Evolutionary conservation across 2,329 filamentous ascomycete genomes (phyloP), one percentile per base, ranked within the genome.

Genomic region (Colletotrichum shisoi): DNA sequence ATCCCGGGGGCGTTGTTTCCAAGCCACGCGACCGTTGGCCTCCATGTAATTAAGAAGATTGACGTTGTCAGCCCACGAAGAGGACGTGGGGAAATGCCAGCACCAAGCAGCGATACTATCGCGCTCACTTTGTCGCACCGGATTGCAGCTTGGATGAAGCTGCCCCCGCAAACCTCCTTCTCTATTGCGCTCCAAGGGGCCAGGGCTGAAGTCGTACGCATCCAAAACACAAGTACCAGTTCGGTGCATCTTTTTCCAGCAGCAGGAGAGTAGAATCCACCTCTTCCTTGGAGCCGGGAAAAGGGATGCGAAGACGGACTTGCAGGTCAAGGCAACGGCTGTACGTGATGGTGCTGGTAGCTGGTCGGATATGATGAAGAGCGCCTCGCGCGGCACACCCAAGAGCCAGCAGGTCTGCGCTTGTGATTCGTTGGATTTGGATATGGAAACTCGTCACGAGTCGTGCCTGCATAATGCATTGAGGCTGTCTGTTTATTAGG

Each of bases 151-250:
- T 21, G 27, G n/a, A 8, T 62, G 58, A 37, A 62, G 58, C 40
- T 62, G 58, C 24, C 15, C 13, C 46, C 13, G 13, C 13, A 57
- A 46, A 13, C 15, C 27, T 8, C 40, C 54, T 9, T 57, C 40
- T n/a, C 4, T n/a, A 7, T 54, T 13, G 3, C 37, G 46, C 46
- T 34, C 5, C 13, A 51, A 37, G 21, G n/a, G n/a, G n/a, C n/a
- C n/a, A n/a, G n/a, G 48, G 48, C 8, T 21, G 46, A 24, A 61
- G 37, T 12, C 39, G 21, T 34, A 6, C 44, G 37, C 39, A 53
- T 34, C 57, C 57, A 24, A 53, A 61, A 24, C 57, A 61, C 2
- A 45, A 27, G 11, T 34, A 61, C 46, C 46, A 52, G n/a, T 34
- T 12, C 21, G 57, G 21, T 6, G 34, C 31, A 31, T 61, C 46